Evolutionary conservation across 306 rosid genomes (phyloP).

Genomic region (Cicer judaicum): DNA sequence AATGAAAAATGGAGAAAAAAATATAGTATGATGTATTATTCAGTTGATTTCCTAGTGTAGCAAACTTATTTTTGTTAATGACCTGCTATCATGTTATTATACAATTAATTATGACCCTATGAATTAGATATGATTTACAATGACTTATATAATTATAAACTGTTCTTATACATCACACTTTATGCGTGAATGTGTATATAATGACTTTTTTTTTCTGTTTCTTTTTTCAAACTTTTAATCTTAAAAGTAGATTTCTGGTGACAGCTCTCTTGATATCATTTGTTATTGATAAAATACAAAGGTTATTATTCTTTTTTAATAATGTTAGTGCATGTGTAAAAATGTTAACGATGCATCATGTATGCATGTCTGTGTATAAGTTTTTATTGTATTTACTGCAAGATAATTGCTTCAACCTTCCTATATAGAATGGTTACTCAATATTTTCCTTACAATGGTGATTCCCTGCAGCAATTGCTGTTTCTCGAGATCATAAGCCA

Average conservation of each 20-base stretch:
- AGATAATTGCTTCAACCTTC: conserved; percentile 23
- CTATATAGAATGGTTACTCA: conserved; percentile 17
- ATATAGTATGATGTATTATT: background rate
- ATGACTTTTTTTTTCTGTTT: background rate
- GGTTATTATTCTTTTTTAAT: background rate
- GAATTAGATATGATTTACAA: too few species aligned
- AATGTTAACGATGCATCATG: background rate
- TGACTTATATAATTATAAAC: too few species aligned
- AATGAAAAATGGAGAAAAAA: background rate
- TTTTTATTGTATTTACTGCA: conserved; percentile 8
- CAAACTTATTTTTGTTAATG: too few species aligned
- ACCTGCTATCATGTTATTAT: too few species aligned
- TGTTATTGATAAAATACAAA: background rate
- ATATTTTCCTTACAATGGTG: conserved; percentile 29
- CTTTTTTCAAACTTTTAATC: background rate
- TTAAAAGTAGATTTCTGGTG: background rate
- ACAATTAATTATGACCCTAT: too few species aligned
- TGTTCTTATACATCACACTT: too few species aligned
- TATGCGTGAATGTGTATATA: too few species aligned
- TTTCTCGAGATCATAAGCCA: conserved; percentile 97
- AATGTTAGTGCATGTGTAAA: conserved; percentile 4
- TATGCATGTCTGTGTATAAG: conserved; percentile 9
- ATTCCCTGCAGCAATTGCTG: conserved; percentile 80
- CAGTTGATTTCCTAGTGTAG: background rate
- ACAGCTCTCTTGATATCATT: conserved; percentile 12